These are phyloP conservation scores for Trametes maxima DNA, from an alignment of 768 basidiomycete genomes.

Conservation along the genomic window DNA sequence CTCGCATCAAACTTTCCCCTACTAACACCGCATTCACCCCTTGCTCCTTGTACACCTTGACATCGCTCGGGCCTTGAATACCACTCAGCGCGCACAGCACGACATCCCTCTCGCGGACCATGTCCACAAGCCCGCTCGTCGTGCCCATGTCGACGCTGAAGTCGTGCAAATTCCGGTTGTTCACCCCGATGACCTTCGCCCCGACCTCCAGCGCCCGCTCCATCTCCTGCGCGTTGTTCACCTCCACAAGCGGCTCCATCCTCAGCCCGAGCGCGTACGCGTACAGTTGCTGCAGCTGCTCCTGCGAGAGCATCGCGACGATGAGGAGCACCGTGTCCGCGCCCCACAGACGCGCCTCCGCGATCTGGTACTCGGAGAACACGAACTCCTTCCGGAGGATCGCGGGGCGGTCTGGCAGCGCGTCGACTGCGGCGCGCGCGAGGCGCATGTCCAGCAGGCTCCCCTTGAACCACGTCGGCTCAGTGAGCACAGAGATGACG, in stretches of 20 bases:
- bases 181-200: conserved; percentile 94
- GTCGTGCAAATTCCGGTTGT: conserved; percentile 96
- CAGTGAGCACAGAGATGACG: conserved; percentile 96
- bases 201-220: conserved; percentile 79
- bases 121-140: conserved; percentile 80
- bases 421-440: conserved; percentile 81
- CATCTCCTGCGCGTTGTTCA: conserved; percentile 95
- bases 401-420: conserved; percentile 88
- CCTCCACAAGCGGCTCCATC: conserved; percentile 98
- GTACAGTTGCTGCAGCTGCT: conserved; percentile 76
- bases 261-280: conserved; percentile 77
- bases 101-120: conserved; percentile 76
- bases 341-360: conserved; percentile 92
- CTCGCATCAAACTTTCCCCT: conserved; percentile 94
- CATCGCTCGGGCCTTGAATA: conserved; percentile 77
- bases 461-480: conserved; percentile 98
- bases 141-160: conserved; percentile 98
- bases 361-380: conserved; percentile 91
- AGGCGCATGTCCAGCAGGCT: conserved; percentile 91
- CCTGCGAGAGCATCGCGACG: conserved; percentile 87
- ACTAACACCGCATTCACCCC: conserved; percentile 94
- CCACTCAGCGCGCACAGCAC: conserved; percentile 92
- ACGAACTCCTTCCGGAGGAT: conserved; percentile 99
- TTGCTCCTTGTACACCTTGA: conserved; percentile 78
- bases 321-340: conserved; percentile 97